Percentiles rank a stretch among this genome's conserved stretches.
Conservation (phyloP, 2,329 filamentous ascomycete genomes). For the Nemania sp. region DNA sequence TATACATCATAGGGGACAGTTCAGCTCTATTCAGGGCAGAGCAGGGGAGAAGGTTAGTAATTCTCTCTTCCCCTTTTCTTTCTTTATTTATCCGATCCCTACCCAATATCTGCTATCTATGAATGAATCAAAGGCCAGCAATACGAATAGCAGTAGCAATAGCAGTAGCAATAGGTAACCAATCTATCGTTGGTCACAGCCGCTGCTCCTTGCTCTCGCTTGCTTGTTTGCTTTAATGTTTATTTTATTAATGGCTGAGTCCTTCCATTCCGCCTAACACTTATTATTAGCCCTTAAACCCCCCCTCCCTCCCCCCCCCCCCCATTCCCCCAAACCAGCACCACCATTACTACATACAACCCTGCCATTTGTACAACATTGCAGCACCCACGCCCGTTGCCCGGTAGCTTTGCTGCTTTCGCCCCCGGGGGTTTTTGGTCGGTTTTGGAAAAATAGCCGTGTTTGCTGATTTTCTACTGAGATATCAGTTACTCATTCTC, state of each 20-base stretch:
- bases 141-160: neutral
- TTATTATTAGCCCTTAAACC: slow-evolving; percentile 9
- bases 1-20: neutral
- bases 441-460: slow-evolving; percentile 37
- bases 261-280: slow-evolving; percentile 19
- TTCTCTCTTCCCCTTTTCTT: slow-evolving; percentile 1
- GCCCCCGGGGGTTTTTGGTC: slow-evolving; percentile 39
- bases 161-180: slow-evolving; percentile 14
- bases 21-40: neutral
- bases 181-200: slow-evolving; percentile 14
- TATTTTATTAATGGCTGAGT: slow-evolving; percentile 3
- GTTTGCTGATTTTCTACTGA: slow-evolving; percentile 46
- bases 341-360: neutral
- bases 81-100: slow-evolving; percentile 1
- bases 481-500: slow-evolving; percentile 43
- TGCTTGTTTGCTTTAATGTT: slow-evolving; percentile 7
- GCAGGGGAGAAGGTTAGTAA: slow-evolving; percentile 6
- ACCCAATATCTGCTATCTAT: neutral
- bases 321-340: neutral
- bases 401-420: slow-evolving; percentile 16
- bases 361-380: slow-evolving; percentile 18
- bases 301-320: neutral
- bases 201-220: neutral
- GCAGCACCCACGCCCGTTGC: slow-evolving; percentile 18
- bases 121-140: slow-evolving; percentile 1